Evolutionary conservation across 331 rosid species (phyloP).

Genomic region (Acacia pycnantha): DNA sequence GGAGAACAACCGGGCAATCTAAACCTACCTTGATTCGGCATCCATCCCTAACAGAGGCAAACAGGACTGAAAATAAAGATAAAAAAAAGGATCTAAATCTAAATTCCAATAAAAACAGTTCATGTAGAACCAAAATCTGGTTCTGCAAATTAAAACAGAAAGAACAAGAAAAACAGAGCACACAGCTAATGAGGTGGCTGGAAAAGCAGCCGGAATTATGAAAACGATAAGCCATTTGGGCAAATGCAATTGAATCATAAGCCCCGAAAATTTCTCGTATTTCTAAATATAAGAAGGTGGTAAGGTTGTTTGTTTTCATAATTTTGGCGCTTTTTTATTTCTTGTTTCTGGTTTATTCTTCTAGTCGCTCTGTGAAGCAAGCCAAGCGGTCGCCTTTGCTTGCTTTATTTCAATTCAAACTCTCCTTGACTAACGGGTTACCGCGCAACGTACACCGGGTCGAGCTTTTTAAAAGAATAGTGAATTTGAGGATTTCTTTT

Average conservation of each 20-base stretch:
- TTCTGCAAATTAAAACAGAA: slow-evolving; percentile 5
- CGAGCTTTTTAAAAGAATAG: too few relatives aligned
- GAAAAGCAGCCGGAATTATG: not conserved
- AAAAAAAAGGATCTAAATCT: not conserved
- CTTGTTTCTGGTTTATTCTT: not conserved
- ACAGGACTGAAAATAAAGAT: not conserved
- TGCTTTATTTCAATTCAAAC: not conserved
- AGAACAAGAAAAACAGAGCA: slow-evolving; percentile 16
- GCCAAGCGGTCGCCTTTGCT: slow-evolving; percentile 28
- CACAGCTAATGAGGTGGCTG: not conserved
- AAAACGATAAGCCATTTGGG: not conserved
- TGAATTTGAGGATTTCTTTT: too few relatives aligned
- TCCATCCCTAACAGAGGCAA: not conserved
- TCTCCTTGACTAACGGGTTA: slow-evolving; percentile 35
- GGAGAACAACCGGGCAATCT: slow-evolving; percentile 30
- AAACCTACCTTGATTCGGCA: not conserved
- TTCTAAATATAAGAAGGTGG: not conserved
- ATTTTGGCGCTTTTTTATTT: slow-evolving; percentile 3
- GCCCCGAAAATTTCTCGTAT: slow-evolving; percentile 3
- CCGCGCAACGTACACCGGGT: slow-evolving; percentile 31
- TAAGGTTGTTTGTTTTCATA: slow-evolving; percentile 19
- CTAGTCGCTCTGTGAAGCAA: not conserved
- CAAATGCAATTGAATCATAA: not conserved
- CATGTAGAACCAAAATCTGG: not conserved
- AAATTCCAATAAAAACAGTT: not conserved